Base-by-base conservation (phyloP, 2,329 filamentous ascomycete species). In the Trichoderma semiorbis region DNA sequence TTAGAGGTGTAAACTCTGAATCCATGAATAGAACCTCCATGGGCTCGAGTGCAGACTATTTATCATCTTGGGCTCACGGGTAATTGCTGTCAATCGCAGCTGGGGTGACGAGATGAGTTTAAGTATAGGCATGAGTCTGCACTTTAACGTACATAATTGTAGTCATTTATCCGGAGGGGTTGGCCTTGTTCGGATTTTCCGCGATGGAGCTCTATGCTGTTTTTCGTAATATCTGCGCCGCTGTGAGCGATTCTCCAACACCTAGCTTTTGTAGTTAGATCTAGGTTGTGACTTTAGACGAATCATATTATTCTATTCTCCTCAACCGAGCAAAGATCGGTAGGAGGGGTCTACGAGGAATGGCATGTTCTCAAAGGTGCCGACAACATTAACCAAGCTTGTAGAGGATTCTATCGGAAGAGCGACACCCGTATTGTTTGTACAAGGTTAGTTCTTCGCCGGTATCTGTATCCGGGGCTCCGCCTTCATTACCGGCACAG, bases 141-240 rank as follows among this genome's bases (percentile, higher is more conserved):
- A 50, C 26, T 36, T 24, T 10, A 36, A 24, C 47, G 30, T 55
- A 65, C 26, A 47, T 26, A 16, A 53, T 12, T 36, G 30, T 21
- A 57, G 64, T 10, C 30, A 67, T 67, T 67, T 67, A 67, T 39
- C 64, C 64, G 64, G 64, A 67, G 64, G 64, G 64, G 64, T 67
- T 57, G 50, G 30, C 18, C 21, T 39, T 57, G 8, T 16, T 57
- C 47, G 47, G 47, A 67, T 16, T 67, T 8, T 53, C 64, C 47
- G 64, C 55, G 32, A 64, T 47, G 61, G 61, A 50, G 26, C 61
- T 28, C 10, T 50, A 3, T 14, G 16, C 26, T 50, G n/a, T 50
- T 50, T 50, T 50, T 50, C 3, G 43, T 21, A 50, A 21, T 12
- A 50, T 50, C 43, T 50, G n/a, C 43, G n/a, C 43, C 3, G n/a